Base-by-base conservation (phyloP, 2,329 filamentous ascomycete species). In the Pleoardoris graminearum region DNA sequence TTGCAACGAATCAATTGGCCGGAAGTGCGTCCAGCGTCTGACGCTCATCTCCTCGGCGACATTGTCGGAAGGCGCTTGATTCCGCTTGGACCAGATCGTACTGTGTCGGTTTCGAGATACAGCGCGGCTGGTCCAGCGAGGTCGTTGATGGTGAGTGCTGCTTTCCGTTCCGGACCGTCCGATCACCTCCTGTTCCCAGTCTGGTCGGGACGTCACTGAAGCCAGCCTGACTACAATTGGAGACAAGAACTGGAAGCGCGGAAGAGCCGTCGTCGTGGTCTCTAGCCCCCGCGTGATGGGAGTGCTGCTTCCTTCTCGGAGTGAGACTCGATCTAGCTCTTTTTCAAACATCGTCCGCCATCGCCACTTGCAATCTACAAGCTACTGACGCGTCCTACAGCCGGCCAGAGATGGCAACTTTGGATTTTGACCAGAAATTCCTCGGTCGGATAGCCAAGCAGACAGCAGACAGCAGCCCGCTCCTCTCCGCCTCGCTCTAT, bases 391-490 rank as follows among this genome's bases (percentile, higher is more conserved):
- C 29, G 36, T 22, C 17, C 17, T n/a, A 16, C 30, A 65, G 62
- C 54, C 17, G 41, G 27, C 47, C 46, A 61, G 55, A 67, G 58
- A 99, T 97, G 94, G 94, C 94, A 77, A 94, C 92, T 71, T 94
- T 91, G 55, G 91, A 96, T 77, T 91, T 97, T 57, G 94, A 99
- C 75, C 92, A 96, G 78, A 99, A 97, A 78, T 96, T 95, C 76
- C 82, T 99, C 67, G 91, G 91, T 76, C 87, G 86, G 70, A 87
- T 96, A 71, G 93, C 94, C 71, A 89, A 87, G 75, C 82, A 86
- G 56, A 91, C 91, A 62, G 86, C 87, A 69, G 78, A 83, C 54
- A 86, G 90, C 63, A 94, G 93, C 68, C 86, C 89, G 3, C 80
- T 92, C 16, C 83, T 97, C 39, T 89, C 89, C 7, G 83, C 83